phyloP scores from a whole-genome alignment of 306 rosid genomes.

The Vigna mungo region DNA sequence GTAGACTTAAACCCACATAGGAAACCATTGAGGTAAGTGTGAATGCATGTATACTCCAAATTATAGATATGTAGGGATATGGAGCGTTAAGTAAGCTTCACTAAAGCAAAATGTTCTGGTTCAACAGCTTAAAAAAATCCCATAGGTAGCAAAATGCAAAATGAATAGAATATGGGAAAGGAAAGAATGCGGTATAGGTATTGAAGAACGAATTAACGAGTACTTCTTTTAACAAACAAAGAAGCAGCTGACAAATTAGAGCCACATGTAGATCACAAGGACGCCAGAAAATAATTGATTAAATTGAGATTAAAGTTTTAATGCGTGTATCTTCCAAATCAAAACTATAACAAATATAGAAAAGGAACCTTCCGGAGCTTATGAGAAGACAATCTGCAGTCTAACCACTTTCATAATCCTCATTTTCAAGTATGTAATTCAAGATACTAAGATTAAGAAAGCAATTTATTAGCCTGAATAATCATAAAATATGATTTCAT shows the following conservation, averaged over 20 bases:
- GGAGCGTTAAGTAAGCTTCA: neutral
- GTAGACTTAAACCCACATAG: neutral
- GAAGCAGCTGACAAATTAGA: constrained; percentile 8
- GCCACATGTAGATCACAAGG: constrained; percentile 14
- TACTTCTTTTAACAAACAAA: neutral
- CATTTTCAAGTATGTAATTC: neutral
- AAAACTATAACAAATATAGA: constrained; percentile 12
- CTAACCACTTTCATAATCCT: neutral
- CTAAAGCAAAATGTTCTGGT: neutral
- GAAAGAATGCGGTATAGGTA: neutral
- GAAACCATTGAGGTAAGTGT: constrained; percentile 11
- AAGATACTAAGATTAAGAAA: constrained; percentile 1
- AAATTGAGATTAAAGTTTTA: constrained; percentile 1
- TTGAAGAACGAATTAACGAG: neutral
- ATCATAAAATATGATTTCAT: neutral
- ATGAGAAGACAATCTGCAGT: constrained; percentile 22
- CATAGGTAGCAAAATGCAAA: neutral
- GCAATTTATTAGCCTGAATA: neutral
- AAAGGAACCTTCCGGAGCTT: neutral
- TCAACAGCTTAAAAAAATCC: neutral
- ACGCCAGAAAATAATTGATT: neutral
- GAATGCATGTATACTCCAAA: constrained; percentile 27
- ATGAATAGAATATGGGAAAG: neutral
- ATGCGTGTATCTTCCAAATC: neutral
- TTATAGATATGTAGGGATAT: neutral